Evolutionary conservation across 1,139 yeast genomes (phyloP).

Genomic region (Schwanniomyces etchellsii): DNA sequence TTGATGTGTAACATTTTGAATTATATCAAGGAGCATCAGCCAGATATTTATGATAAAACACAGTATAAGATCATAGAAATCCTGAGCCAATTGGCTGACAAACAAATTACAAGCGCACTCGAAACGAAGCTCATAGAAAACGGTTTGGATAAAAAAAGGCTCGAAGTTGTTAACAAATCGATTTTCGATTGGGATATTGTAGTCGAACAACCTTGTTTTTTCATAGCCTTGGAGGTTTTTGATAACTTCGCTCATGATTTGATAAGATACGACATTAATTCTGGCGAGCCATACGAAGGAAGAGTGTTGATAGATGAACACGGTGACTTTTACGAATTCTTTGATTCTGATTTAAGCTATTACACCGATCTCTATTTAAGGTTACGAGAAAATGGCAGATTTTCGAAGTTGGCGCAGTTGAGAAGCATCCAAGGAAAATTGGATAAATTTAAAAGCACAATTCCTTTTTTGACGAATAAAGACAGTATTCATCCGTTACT

Average conservation of each 20-base stretch:
- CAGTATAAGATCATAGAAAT: slow-evolving; percentile 76
- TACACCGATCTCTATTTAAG: slow-evolving; percentile 52
- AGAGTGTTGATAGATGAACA: slow-evolving; percentile 68
- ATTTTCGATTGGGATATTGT: slow-evolving; percentile 68
- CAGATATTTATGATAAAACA: slow-evolving; percentile 65
- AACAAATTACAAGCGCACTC: slow-evolving; percentile 45
- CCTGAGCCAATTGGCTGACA: slow-evolving; percentile 59
- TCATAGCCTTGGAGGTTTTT: slow-evolving; percentile 78
- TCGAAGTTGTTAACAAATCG: slow-evolving; percentile 66
- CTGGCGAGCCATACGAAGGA: slow-evolving; percentile 72
- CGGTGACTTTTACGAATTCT: slow-evolving; percentile 76
- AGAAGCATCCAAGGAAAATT: slow-evolving; percentile 15
- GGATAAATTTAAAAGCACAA: slow-evolving; percentile 20
- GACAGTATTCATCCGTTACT: slow-evolving; percentile 36
- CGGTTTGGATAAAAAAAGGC: slow-evolving; percentile 43
- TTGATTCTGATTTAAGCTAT: slow-evolving; percentile 60
- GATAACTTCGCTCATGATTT: slow-evolving; percentile 85
- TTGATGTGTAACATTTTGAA: slow-evolving; percentile 74
- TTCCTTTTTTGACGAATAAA: slow-evolving; percentile 27
- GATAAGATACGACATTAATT: slow-evolving; percentile 63
- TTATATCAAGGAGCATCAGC: slow-evolving; percentile 56
- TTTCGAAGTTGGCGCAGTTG: slow-evolving; percentile 25
- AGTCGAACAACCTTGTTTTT: slow-evolving; percentile 69
- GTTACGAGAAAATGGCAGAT: slow-evolving; percentile 45
- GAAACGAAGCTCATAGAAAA: slow-evolving; percentile 27